Percentiles rank a stretch among this genome's conserved stretches.
Evolutionary conservation across 805 yeast genomes (phyloP).

Genomic region (Cyberlindnera misumaiensis): DNA sequence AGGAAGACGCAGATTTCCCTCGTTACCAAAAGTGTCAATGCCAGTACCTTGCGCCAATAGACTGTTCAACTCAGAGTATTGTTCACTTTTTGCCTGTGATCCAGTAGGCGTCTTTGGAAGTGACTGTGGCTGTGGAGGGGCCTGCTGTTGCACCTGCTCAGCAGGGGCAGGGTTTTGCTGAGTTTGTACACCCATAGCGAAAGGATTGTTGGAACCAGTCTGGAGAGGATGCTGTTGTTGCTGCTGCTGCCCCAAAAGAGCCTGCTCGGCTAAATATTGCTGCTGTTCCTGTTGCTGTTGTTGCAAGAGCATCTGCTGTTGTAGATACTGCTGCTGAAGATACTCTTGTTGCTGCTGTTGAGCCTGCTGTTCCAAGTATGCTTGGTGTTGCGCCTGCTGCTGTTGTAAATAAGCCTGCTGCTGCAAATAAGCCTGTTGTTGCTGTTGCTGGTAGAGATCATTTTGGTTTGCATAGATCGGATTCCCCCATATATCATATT

Average conservation of each 20-base stretch:
- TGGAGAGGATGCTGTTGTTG: slow-evolving; percentile 44
- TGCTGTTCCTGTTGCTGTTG: slow-evolving; percentile 9
- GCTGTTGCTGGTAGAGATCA: slow-evolving; percentile 17
- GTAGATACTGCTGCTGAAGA: slow-evolving; percentile 25
- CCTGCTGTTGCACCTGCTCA: slow-evolving; percentile 4
- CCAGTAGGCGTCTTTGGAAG: slow-evolving; percentile 45
- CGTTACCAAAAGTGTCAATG: slow-evolving; percentile 87
- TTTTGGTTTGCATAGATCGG: slow-evolving; percentile 19
- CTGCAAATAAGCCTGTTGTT: slow-evolving; percentile 18
- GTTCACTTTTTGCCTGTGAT: slow-evolving; percentile 46
- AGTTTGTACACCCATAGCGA: slow-evolving; percentile 36
- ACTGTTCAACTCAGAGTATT: slow-evolving; percentile 66
- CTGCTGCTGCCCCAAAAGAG: slow-evolving; percentile 4
- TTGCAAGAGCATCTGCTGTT: slow-evolving; percentile 14
- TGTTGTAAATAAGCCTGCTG: slow-evolving; percentile 29
- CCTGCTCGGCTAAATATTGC: background rate
- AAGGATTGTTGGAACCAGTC: slow-evolving; percentile 78
- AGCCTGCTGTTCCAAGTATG: slow-evolving; percentile 15
- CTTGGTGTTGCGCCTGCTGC: slow-evolving; percentile 24
- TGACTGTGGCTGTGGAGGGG: slow-evolving; percentile 11
- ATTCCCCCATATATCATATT: slow-evolving; percentile 25
- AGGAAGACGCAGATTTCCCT: slow-evolving; percentile 78
- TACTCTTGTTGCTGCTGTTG: slow-evolving; percentile 16
- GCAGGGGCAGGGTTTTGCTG: slow-evolving; percentile 2
- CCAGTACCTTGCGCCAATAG: slow-evolving; percentile 85